Percentiles rank a stretch among this genome's conserved stretches.
Evolutionary conservation across 345 rosid genomes (phyloP).

Genomic region (Citrus reticulata): DNA sequence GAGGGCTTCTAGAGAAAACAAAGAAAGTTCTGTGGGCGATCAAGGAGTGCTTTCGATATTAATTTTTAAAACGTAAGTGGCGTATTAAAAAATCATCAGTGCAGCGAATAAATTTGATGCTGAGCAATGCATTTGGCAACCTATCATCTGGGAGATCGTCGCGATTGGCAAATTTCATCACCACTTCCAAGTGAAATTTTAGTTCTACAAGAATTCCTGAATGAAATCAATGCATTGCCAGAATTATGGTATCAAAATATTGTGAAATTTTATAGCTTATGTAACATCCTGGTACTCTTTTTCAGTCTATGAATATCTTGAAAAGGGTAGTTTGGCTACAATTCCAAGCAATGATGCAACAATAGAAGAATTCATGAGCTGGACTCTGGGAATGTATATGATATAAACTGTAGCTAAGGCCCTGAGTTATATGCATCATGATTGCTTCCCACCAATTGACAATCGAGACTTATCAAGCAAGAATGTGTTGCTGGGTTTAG

Average conservation of each 20-base stretch:
- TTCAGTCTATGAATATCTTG: constrained; percentile 32
- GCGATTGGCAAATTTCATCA: no score
- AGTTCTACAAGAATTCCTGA: constrained; percentile 5
- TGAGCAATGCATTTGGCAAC: no score
- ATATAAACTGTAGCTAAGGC: constrained; percentile 21
- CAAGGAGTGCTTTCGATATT: no score
- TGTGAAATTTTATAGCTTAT: constrained; percentile 29
- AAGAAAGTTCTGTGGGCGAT: no score
- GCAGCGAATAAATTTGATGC: no score
- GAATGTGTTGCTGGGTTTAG: not conserved
- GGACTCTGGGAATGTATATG: constrained; percentile 13
- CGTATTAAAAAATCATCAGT: no score
- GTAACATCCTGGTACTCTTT: constrained; percentile 14
- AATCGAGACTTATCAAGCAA: not conserved
- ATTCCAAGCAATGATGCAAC: not conserved
- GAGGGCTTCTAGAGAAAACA: no score
- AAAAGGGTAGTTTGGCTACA: constrained; percentile 22
- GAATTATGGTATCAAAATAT: constrained; percentile 30
- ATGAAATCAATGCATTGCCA: constrained; percentile 16
- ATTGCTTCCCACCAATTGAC: not conserved
- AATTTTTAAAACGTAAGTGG: no score
- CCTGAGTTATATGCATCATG: constrained; percentile 7
- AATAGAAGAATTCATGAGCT: constrained; percentile 12
- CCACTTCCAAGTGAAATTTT: no score
- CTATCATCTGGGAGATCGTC: no score